Conservation (phyloP, 495 filamentous ascomycete genomes). For the Daldinia bambusicola region DNA sequence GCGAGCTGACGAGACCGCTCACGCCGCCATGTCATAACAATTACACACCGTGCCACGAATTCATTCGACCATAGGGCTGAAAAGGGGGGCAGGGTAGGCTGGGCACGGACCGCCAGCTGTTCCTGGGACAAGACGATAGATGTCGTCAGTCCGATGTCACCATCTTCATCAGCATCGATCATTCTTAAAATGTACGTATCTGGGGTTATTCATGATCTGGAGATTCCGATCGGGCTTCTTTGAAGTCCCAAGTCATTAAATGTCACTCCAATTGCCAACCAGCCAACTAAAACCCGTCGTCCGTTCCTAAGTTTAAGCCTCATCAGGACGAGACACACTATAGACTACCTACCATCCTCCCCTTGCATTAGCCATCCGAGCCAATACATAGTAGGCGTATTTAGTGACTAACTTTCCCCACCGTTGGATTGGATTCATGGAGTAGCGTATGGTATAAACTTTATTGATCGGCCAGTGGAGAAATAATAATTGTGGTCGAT, state of each 20-base stretch:
- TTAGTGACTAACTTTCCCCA: too few relatives aligned
- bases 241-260: background rate
- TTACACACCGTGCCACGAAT: background rate
- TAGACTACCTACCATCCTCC: background rate
- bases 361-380: constrained; percentile 17
- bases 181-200: background rate
- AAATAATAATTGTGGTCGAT: background rate
- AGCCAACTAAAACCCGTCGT: too few relatives aligned
- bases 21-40: background rate
- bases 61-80: constrained; percentile 15
- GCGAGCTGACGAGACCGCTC: too few relatives aligned
- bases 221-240: background rate
- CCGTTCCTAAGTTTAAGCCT: constrained; percentile 3
- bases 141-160: constrained; percentile 36
- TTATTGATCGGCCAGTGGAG: background rate
- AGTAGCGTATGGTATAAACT: background rate
- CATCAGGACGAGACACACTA: background rate
- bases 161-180: background rate
- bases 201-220: background rate
- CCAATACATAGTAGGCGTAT: background rate
- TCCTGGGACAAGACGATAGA: background rate
- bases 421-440: too few relatives aligned
- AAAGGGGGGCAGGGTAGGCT: background rate
- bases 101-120: constrained; percentile 1
- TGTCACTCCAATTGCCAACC: too few relatives aligned